Evolutionary conservation across 352 stramenopile species (phyloP).

Genomic region (Globisporangium takayamanum): DNA sequence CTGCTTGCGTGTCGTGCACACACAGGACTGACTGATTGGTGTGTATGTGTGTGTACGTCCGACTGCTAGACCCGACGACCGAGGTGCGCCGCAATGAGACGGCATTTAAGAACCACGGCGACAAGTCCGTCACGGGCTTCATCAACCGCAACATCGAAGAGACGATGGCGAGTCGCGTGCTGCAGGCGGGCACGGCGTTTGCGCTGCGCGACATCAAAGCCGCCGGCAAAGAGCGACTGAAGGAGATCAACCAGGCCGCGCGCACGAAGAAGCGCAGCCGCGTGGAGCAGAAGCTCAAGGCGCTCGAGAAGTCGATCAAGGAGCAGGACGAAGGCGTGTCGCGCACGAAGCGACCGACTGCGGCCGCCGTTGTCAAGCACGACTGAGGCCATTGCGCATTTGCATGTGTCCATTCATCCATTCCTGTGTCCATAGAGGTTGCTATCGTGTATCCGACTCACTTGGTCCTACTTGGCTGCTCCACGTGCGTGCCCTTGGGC

Average conservation of each 20-base stretch:
- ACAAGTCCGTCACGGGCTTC: conserved; percentile 68
- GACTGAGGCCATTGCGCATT: background rate
- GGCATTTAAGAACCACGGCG: conserved; percentile 71
- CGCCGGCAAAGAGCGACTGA: conserved; percentile 74
- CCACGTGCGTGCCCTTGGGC: conserved; percentile 20
- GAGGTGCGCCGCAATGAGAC: conserved; percentile 69
- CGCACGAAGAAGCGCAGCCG: conserved; percentile 85
- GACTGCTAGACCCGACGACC: conserved; percentile 55
- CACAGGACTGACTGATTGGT: background rate
- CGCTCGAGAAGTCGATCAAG: conserved; percentile 74
- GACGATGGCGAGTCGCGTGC: conserved; percentile 78
- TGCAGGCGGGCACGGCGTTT: conserved; percentile 61
- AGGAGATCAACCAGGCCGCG: conserved; percentile 76
- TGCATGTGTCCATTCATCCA: too few species aligned
- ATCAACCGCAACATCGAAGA: conserved; percentile 88
- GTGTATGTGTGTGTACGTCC: background rate
- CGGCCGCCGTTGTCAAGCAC: conserved; percentile 28
- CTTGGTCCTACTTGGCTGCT: background rate
- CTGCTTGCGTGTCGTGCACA: background rate
- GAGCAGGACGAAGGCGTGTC: conserved; percentile 62
- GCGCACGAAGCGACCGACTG: conserved; percentile 35
- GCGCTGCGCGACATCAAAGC: conserved; percentile 57
- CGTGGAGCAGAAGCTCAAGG: conserved; percentile 74
- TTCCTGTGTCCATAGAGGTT: too few species aligned
- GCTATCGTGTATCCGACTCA: background rate